phyloP scores from a whole-genome alignment of 2,329 filamentous ascomycete species.

The Immersiporthe knoxdaviesiana region DNA sequence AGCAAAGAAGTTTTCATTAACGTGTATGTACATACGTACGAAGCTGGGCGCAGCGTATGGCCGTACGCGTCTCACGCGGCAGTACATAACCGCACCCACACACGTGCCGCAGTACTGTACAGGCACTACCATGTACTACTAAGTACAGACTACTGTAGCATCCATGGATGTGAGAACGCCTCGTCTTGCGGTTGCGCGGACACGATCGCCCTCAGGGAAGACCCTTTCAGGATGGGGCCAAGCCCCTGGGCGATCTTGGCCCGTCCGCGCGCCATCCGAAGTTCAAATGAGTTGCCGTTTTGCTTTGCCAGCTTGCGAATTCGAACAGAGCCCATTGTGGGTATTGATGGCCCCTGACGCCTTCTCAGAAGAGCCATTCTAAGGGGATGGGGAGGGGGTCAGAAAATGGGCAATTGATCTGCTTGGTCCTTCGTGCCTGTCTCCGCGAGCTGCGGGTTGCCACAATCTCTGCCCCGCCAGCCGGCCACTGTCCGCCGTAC shows the following conservation, averaged over 20 bases:
- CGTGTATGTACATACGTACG: neutral
- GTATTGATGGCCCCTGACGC: neutral
- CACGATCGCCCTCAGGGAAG: slow-evolving; percentile 4
- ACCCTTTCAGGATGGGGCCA: slow-evolving; percentile 1
- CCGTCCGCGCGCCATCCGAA: neutral
- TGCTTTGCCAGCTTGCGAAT: neutral
- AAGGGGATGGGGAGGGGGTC: too few species aligned
- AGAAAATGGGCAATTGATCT: neutral
- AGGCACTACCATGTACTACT: neutral
- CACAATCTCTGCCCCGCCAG: neutral
- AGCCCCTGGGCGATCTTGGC: slow-evolving; percentile 2
- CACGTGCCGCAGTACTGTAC: neutral
- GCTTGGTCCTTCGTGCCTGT: neutral
- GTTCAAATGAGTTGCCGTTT: neutral
- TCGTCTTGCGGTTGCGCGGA: neutral
- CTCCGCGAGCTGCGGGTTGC: neutral
- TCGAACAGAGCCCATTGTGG: neutral
- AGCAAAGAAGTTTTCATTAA: neutral
- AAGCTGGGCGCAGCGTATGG: neutral
- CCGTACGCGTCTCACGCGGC: neutral
- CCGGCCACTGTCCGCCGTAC: neutral
- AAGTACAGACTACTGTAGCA: too few species aligned
- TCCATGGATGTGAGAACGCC: slow-evolving; percentile 2
- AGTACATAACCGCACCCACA: neutral
- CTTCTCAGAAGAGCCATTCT: neutral